phyloP scores from a whole-genome alignment of 176 grass and related monocot species.

The Juncus effusus region DNA sequence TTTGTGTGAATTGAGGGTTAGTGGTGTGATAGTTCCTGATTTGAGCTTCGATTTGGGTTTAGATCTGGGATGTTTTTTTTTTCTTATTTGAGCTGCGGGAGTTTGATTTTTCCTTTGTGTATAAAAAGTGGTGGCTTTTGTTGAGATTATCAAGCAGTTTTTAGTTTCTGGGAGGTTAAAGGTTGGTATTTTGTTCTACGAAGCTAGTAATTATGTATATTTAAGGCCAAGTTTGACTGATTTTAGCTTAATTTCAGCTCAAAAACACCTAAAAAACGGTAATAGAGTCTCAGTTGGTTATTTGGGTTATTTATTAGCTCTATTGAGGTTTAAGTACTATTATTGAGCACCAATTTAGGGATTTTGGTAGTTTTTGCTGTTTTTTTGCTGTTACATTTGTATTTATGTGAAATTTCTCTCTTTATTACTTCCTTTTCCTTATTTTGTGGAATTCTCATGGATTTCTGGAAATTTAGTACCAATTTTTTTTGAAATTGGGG shows the following conservation, averaged over 20 bases:
- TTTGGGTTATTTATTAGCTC: background rate
- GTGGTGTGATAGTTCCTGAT: background rate
- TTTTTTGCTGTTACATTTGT: background rate
- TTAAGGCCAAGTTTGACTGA: slow-evolving; percentile 7
- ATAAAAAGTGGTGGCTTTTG: background rate
- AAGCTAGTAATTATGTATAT: background rate
- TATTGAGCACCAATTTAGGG: slow-evolving; percentile 1
- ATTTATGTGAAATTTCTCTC: no score
- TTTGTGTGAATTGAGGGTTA: slow-evolving; percentile 12
- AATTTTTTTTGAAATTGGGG: no score
- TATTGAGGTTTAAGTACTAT: background rate
- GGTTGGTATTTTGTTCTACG: no score
- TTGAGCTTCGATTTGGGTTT: slow-evolving; percentile 19
- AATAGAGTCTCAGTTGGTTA: slow-evolving; percentile 1
- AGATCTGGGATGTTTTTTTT: slow-evolving; percentile 25
- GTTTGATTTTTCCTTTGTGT: background rate
- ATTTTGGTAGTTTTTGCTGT: background rate
- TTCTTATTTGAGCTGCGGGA: background rate
- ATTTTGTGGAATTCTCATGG: no score
- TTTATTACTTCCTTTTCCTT: no score
- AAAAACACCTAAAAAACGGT: slow-evolving; percentile 1
- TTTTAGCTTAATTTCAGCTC: slow-evolving; percentile 26
- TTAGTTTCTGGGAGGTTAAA: background rate
- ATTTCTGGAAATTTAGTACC: no score
- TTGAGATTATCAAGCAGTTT: background rate